Evolutionary conservation across 495 filamentous ascomycete species (phyloP).

Genomic region (Usnea hakonensis): DNA sequence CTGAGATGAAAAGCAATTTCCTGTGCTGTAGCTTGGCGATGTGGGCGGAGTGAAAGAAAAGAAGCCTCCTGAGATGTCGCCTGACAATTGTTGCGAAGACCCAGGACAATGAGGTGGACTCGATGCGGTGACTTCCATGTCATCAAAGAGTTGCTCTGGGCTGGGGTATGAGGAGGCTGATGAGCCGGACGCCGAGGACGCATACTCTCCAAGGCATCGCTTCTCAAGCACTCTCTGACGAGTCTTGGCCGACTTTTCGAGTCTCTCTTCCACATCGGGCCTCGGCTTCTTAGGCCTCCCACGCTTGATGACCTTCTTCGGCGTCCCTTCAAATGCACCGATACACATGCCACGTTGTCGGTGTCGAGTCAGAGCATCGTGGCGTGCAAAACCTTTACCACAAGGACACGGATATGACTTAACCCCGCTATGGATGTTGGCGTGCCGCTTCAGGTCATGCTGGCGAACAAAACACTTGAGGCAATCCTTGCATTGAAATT

Average conservation of each 20-base stretch:
- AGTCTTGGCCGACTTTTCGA: constrained; percentile 51
- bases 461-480: constrained; percentile 91
- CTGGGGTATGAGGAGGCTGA: constrained; percentile 21
- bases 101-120: constrained; percentile 35
- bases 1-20: constrained; percentile 41
- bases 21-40: constrained; percentile 35
- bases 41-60: constrained; percentile 45
- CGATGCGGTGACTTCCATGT: constrained; percentile 33
- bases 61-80: constrained; percentile 34
- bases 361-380: constrained; percentile 91
- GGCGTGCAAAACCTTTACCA: constrained; percentile 82
- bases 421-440: constrained; percentile 89
- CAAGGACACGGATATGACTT: constrained; percentile 90
- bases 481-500: constrained; percentile 83
- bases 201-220: constrained; percentile 20
- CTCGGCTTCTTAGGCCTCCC: constrained; percentile 59
- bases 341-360: constrained; percentile 91
- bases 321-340: constrained; percentile 78
- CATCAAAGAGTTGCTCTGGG: constrained; percentile 33
- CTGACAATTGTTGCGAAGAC: constrained; percentile 34
- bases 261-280: constrained; percentile 57
- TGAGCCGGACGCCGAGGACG: constrained; percentile 31
- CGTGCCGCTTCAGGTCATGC: constrained; percentile 92
- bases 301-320: constrained; percentile 61
- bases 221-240: constrained; percentile 37